Base-by-base conservation (phyloP, 768 basidiomycete genomes). In the Russula ochroleuca region DNA sequence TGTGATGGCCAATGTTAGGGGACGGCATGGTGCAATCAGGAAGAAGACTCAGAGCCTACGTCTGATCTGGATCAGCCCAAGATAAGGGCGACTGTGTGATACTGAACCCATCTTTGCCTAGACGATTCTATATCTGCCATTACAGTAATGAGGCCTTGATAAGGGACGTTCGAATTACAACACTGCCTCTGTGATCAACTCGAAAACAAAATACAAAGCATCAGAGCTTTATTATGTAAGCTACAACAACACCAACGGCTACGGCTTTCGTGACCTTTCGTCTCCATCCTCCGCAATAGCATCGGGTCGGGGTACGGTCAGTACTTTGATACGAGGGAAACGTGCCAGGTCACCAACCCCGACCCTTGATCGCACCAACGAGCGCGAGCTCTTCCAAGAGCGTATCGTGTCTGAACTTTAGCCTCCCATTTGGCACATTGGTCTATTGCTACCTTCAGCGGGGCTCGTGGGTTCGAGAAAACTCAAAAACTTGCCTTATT, bases 341-440 rank as follows among this genome's bases (percentile, higher is more conserved):
- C 6, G 14, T 4, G 31, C 48, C 17, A 41, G 38, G 11, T 40
- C 50, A 41, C 41, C 33, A 61, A 11, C 13, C 25, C 38, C 35
- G 48, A 56, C 55, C 52, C 35, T 45, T 59, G 17, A 61, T 62
- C 31, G 60, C 68, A 23, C 68, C 68, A 35, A 92, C 84, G 82
- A 90, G 81, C 31, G 81, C 80, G 52, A 97, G 78, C 73, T 98
- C 97, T 60, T 91, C 92, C 59, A 92, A 69, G 40, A 99, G 78
- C 1, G 96, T 98, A 68, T 87, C 84, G 64, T 94, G 87, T n/a
- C 97, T 81, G 74, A 90, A 98, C n/a, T 85, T 85, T 43, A 98
- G 80, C 33, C 97, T 85, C 62, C 87, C 86, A 70, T 97, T 85
- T 2, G 97, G 97, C 6, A 99, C 95, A 69, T 99, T 98, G n/a